Percentiles rank a stretch among this genome's conserved stretches.
Evolutionary conservation across 1,284 basidiomycete genomes (phyloP).

Genomic region (Leccinum solheimii): DNA sequence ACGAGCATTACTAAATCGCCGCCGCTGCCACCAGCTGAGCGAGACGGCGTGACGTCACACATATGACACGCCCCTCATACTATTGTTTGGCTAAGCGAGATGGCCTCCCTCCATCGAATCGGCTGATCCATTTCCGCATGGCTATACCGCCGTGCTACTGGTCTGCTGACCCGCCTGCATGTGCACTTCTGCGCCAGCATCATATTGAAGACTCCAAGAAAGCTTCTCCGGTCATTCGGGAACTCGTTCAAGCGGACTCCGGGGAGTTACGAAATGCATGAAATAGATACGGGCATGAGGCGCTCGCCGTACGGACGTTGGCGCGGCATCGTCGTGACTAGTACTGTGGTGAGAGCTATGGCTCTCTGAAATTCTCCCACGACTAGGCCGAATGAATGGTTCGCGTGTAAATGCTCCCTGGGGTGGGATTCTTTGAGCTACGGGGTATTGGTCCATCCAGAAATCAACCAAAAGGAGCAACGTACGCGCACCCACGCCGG

Average conservation of each 20-base stretch:
- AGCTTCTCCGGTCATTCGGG: not conserved
- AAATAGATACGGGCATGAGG: not conserved
- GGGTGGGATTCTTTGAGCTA: not conserved
- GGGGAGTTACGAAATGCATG: not conserved
- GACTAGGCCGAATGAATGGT: not conserved
- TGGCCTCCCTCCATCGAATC: not conserved
- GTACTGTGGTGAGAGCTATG: conserved; percentile 8
- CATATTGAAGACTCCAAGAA: not conserved
- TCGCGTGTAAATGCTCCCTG: conserved; percentile 11
- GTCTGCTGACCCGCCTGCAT: not conserved
- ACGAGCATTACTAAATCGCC: not conserved
- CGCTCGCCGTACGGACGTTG: not conserved
- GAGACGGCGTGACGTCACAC: not conserved
- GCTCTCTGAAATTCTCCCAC: not conserved
- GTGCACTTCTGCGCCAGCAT: not conserved
- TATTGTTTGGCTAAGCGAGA: not conserved
- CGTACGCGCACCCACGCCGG: conserved; percentile 4
- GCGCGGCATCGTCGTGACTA: conserved; percentile 2
- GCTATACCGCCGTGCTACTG: not conserved
- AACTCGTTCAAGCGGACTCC: not conserved
- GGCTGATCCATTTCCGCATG: not conserved
- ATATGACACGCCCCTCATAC: not conserved
- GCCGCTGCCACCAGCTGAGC: not conserved
- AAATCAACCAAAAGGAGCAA: not conserved
- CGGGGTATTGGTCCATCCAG: not conserved